Base-by-base conservation (phyloP, 2,329 filamentous ascomycete genomes). In the Pseudocercospora eumusae region DNA sequence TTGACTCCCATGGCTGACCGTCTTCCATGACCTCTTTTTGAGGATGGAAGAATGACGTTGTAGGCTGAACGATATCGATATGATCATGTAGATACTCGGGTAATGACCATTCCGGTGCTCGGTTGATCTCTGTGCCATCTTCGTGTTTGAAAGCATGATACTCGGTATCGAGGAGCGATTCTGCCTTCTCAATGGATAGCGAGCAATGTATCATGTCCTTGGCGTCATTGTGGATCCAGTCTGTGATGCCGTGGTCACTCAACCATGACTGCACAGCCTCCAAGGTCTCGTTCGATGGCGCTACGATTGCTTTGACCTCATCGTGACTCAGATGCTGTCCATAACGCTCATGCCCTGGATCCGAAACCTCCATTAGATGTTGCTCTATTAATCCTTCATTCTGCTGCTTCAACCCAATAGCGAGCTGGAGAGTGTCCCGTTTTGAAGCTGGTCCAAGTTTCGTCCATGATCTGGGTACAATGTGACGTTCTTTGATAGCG, bases 41-140 rank as follows among this genome's bases (percentile, higher is more conserved):
- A 7, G 57, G 57, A 52, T 57, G 78, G 71, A 84, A 82, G 75
- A 87, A 87, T 0, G 83, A 84, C 52, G 81, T 86, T 2, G 84
- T 87, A 2, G 85, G 85, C 69, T 86, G 84, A 23, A 87, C 82
- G 11, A 82, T 80, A 68, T 86, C 83, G 62, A 87, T 81, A 68
- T 84, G 83, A 44, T 79, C 76, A 67, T 86, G 84, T 3, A 87
- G 76, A 67, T 86, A 81, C 36, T 69, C 71, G 10, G 84, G 84
- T 4, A 87, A 79, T 47, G 84, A 86, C 84, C 84, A 87, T 44
- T 77, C 73, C 0, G 82, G 79, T 0, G 84, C 79, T 40, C 85
- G 80, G 20, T 83, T 77, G 9, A 86, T 70, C 13, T 77, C 69
- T 2, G 78, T 71, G n/a, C 84, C 85, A 68, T 86, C 81, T 28